These are phyloP conservation scores for Zasmidium angulare DNA, from an alignment of 2,329 filamentous ascomycete species.

Conservation along the genomic window DNA sequence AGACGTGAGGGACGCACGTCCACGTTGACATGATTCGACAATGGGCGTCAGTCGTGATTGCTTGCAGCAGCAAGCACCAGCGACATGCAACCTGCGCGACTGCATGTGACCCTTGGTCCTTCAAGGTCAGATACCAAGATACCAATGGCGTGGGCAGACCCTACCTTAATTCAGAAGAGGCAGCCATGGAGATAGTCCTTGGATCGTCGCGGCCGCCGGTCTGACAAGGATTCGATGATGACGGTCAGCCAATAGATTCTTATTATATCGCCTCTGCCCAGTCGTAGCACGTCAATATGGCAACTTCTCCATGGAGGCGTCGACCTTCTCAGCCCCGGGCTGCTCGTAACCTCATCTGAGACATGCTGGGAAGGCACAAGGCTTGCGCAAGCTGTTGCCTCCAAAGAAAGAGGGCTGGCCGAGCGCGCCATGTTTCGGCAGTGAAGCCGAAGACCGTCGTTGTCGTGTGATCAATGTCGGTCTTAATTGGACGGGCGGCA, in stretches of 20 bases:
- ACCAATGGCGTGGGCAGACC: constrained; percentile 1
- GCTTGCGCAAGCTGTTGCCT: constrained; percentile 1
- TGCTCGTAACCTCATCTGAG: constrained; percentile 14
- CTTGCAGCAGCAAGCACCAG: constrained; percentile 18
- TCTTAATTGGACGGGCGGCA: neutral
- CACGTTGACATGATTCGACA: constrained; percentile 8
- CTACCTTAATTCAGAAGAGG: too few relatives aligned
- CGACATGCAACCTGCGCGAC: constrained; percentile 9
- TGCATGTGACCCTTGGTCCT: constrained; percentile 15
- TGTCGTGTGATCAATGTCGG: constrained; percentile 22
- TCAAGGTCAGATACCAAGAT: constrained; percentile 1
- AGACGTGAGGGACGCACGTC: neutral
- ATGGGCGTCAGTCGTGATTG: constrained; percentile 10
- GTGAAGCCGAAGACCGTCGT: constrained; percentile 13
- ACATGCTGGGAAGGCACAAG: constrained; percentile 12
- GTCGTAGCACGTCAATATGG: constrained; percentile 3
- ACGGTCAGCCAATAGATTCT: constrained; percentile 6
- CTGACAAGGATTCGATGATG: constrained; percentile 8
- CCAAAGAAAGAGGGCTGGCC: constrained; percentile 6
- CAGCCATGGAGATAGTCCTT: constrained; percentile 9
- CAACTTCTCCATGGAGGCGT: constrained; percentile 10
- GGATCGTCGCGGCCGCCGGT: constrained; percentile 3
- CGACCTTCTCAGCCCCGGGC: constrained; percentile 11
- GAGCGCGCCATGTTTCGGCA: constrained; percentile 9
- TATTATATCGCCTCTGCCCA: constrained; percentile 1